These are phyloP conservation scores for Geranium brycei DNA, from an alignment of 345 rosid species.

Conservation along the genomic window DNA sequence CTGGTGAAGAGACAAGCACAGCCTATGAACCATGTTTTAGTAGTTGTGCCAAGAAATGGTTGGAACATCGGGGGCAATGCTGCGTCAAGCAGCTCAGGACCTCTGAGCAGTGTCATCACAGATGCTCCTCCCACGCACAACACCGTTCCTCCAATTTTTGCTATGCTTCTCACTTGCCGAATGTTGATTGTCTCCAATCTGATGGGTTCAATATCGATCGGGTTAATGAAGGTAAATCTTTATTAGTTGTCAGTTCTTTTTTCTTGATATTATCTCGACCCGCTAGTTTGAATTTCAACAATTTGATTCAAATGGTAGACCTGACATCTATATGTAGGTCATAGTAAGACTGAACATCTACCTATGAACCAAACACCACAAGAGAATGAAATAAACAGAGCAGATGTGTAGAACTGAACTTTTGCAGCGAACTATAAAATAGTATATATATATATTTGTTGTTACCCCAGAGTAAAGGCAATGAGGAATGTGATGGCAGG, in stretches of 20 bases:
- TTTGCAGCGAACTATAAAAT: too few relatives aligned
- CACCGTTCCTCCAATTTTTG: conserved; percentile 26
- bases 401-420: too few relatives aligned
- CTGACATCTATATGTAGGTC: too few relatives aligned
- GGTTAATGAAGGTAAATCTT: too few relatives aligned
- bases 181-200: conserved; percentile 30
- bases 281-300: too few relatives aligned
- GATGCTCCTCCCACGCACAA: conserved; percentile 43
- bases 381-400: too few relatives aligned
- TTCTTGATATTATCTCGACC: too few relatives aligned
- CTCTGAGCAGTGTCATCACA: conserved; percentile 51
- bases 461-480: conserved; percentile 17
- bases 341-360: too few relatives aligned
- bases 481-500: conserved; percentile 32
- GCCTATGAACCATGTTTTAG: conserved; percentile 37
- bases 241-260: too few relatives aligned
- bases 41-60: conserved; percentile 12
- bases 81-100: conserved; percentile 31
- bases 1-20: conserved; percentile 33
- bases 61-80: conserved; percentile 4
- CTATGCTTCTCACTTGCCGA: conserved; percentile 13
- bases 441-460: too few relatives aligned
- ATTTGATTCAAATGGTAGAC: too few relatives aligned
- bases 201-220: not conserved
- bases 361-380: too few relatives aligned